These are phyloP conservation scores for Sporothrix sp. DNA, from an alignment of 2,329 filamentous ascomycete species.

Conservation along the genomic window DNA sequence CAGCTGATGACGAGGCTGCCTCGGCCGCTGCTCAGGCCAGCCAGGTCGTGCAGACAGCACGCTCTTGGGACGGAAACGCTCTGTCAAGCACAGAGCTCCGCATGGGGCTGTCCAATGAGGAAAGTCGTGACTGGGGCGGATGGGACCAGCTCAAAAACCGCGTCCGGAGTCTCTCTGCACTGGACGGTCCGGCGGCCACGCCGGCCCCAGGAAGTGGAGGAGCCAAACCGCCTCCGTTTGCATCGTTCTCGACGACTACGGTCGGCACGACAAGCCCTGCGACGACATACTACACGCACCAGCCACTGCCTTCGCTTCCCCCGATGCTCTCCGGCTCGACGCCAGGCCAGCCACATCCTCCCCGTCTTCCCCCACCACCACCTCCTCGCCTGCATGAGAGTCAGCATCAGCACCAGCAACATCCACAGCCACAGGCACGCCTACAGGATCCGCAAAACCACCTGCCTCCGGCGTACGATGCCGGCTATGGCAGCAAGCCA, in stretches of 20 bases:
- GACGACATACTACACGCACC: conserved; percentile 10
- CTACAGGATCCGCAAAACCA: too few species aligned
- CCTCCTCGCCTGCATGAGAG: too few species aligned
- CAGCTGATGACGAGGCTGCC: conserved; percentile 24
- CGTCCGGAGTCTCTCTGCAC: conserved; percentile 43
- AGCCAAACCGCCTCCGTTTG: background rate
- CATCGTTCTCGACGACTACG: conserved; percentile 1
- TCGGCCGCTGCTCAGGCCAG: conserved; percentile 13
- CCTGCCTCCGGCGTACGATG: too few species aligned
- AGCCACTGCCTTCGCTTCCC: conserved; percentile 3
- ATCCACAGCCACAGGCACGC: background rate
- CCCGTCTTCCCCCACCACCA: background rate
- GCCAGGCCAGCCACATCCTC: background rate
- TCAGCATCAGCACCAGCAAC: background rate
- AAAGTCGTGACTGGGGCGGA: conserved; percentile 62
- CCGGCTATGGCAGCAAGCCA: background rate
- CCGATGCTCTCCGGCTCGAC: conserved; percentile 21
- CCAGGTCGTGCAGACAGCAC: conserved; percentile 11
- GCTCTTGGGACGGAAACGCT: conserved; percentile 28
- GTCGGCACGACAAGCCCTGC: conserved; percentile 5
- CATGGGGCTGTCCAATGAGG: conserved; percentile 45
- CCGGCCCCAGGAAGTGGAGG: conserved; percentile 17
- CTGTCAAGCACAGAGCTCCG: conserved; percentile 38
- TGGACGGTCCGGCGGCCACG: conserved; percentile 18
- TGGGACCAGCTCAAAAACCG: conserved; percentile 66